Evolutionary conservation across 495 filamentous ascomycete species (phyloP).

Genomic region (Penicillium tannophilum): DNA sequence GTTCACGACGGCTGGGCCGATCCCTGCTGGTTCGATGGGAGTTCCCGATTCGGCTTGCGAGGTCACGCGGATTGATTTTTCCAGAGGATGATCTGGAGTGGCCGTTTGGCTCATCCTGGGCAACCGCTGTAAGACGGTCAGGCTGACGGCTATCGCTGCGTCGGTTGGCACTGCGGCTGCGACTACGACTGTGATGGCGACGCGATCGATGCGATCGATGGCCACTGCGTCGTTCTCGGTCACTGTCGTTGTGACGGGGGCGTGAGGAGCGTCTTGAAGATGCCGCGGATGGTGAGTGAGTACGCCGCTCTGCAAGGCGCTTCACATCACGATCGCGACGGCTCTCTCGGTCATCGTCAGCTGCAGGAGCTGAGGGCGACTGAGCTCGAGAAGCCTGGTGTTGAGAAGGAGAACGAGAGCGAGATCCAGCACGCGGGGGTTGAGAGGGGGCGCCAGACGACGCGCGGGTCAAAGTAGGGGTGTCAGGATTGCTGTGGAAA

Average conservation of each 20-base stretch:
- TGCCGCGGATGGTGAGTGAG: constrained; percentile 55
- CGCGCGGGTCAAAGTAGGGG: constrained; percentile 27
- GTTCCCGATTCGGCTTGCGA: constrained; percentile 31
- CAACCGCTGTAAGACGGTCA: constrained; percentile 24
- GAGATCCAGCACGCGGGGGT: constrained; percentile 32
- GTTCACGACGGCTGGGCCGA: constrained; percentile 44
- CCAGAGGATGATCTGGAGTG: constrained; percentile 20
- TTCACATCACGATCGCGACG: constrained; percentile 40
- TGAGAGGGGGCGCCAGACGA: constrained; percentile 39
- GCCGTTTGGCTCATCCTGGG: constrained; percentile 20
- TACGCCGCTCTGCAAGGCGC: constrained; percentile 29
- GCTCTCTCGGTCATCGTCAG: constrained; percentile 51
- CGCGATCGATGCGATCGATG: constrained; percentile 49
- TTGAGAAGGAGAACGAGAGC: constrained; percentile 51
- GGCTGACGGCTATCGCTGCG: constrained; percentile 30
- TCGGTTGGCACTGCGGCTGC: constrained; percentile 31
- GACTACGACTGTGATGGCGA: constrained; percentile 52
- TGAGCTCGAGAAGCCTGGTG: constrained; percentile 58
- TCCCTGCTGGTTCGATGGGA: constrained; percentile 39
- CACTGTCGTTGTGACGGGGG: constrained; percentile 49
- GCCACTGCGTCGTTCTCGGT: constrained; percentile 37
- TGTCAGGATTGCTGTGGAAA: constrained; percentile 23
- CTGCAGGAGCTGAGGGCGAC: constrained; percentile 51
- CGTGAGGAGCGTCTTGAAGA: constrained; percentile 54
- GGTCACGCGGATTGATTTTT: constrained; percentile 16